These are phyloP conservation scores for Lithospermum erythrorhizon DNA, from an alignment of 257 asterid species.

Conservation along the genomic window DNA sequence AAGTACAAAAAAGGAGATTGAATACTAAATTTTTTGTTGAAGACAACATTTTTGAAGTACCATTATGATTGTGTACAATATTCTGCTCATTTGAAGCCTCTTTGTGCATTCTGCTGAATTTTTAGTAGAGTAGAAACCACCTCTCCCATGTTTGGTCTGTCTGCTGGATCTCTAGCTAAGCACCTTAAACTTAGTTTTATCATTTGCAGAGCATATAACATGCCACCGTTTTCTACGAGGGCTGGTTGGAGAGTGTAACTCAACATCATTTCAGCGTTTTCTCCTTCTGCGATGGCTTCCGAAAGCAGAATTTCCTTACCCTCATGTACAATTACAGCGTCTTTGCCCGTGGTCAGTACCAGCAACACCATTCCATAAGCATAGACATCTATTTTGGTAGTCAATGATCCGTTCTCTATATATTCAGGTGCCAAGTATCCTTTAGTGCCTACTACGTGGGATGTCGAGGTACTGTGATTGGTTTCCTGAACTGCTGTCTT, in stretches of 20 bases:
- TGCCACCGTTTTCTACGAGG: constrained; percentile 23
- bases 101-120: constrained; percentile 31
- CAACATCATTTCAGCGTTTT: constrained; percentile 23
- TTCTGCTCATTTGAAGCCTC: background rate
- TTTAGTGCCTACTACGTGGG: constrained; percentile 20
- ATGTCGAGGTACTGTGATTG: constrained; percentile 10
- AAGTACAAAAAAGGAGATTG: no score
- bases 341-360: constrained; percentile 39
- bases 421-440: constrained; percentile 42
- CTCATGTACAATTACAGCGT: constrained; percentile 18
- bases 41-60: background rate
- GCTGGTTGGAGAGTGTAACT: constrained; percentile 15
- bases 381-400: constrained; percentile 38
- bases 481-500: constrained; percentile 18
- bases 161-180: constrained; percentile 31
- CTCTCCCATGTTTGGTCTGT: constrained; percentile 45
- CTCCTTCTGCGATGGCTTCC: constrained; percentile 19
- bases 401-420: constrained; percentile 23
- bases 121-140: constrained; percentile 36
- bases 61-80: background rate
- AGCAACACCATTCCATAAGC: constrained; percentile 45
- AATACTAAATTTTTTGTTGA: no score
- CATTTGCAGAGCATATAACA: constrained; percentile 20
- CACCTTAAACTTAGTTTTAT: constrained; percentile 34
- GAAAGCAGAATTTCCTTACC: constrained; percentile 29